These are phyloP conservation scores for Cornus kousa DNA, from an alignment of 148 eudicot genomes.

Conservation along the genomic window DNA sequence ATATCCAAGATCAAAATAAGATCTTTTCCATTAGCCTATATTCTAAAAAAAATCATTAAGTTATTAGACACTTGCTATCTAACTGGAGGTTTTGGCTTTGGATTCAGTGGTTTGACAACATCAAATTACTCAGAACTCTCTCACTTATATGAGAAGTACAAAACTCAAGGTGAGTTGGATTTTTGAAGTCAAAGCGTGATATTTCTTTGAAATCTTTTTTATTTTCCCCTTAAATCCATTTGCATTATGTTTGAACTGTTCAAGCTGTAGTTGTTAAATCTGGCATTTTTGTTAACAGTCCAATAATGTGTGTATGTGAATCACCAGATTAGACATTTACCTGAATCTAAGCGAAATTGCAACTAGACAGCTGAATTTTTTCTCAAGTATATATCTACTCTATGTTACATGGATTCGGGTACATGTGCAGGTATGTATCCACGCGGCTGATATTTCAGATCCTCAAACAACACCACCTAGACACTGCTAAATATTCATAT, in stretches of 20 bases:
- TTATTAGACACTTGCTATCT: background rate
- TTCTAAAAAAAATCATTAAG: background rate
- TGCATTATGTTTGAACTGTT: background rate
- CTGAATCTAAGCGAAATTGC: background rate
- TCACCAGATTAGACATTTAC: background rate
- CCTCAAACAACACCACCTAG: too few relatives aligned
- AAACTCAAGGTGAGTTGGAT: constrained; percentile 62
- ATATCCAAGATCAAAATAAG: background rate
- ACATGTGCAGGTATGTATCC: too few relatives aligned
- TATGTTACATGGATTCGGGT: too few relatives aligned
- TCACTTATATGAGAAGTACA: constrained; percentile 79
- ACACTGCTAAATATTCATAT: too few relatives aligned
- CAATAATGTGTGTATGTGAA: background rate
- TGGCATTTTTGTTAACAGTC: background rate
- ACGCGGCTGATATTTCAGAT: too few relatives aligned
- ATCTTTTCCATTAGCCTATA: background rate
- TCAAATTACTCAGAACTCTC: constrained; percentile 90
- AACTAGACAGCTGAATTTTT: background rate
- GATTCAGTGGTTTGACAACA: constrained; percentile 78
- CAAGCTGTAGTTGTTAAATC: too few relatives aligned
- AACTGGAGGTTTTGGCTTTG: constrained; percentile 16
- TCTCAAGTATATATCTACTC: background rate
- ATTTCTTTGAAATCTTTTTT: background rate
- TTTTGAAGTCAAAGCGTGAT: background rate
- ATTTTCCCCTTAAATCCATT: background rate